Conservation (phyloP, 2,329 filamentous ascomycete genomes). For the Bertia moriformis region DNA sequence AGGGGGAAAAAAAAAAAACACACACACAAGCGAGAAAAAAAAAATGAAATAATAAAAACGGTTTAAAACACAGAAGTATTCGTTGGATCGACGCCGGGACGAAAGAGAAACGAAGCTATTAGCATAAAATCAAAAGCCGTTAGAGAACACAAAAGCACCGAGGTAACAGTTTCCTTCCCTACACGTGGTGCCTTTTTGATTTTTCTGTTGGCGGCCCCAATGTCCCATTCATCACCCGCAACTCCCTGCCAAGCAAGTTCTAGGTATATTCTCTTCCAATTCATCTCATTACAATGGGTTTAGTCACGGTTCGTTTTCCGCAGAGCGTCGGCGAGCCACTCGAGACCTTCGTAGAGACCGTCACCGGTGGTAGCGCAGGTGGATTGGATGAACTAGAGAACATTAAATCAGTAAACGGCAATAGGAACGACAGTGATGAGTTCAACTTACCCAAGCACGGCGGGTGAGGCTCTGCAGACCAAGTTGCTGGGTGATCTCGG, state of each 20-base stretch:
- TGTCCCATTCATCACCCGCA: background rate
- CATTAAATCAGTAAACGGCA: background rate
- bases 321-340: slow-evolving; percentile 75
- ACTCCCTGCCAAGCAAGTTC: background rate
- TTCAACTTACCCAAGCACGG: slow-evolving; percentile 80
- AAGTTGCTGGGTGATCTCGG: slow-evolving; percentile 99
- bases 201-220: too few species aligned
- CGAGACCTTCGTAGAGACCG: slow-evolving; percentile 97
- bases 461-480: slow-evolving; percentile 97
- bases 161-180: background rate
- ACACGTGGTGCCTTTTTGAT: background rate
- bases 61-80: background rate
- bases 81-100: background rate
- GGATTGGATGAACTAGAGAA: slow-evolving; percentile 87
- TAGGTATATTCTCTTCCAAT: background rate
- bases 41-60: background rate
- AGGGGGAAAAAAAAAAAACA: too few species aligned
- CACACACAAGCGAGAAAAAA: too few species aligned
- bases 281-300: slow-evolving; percentile 11
- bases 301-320: slow-evolving; percentile 59
- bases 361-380: slow-evolving; percentile 98
- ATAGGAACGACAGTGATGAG: background rate
- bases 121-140: too few species aligned
- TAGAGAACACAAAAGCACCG: background rate
- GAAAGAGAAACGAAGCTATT: slow-evolving; percentile 1